Conservation (phyloP, 2,329 filamentous ascomycete species). For the Metarhizium rileyi region DNA sequence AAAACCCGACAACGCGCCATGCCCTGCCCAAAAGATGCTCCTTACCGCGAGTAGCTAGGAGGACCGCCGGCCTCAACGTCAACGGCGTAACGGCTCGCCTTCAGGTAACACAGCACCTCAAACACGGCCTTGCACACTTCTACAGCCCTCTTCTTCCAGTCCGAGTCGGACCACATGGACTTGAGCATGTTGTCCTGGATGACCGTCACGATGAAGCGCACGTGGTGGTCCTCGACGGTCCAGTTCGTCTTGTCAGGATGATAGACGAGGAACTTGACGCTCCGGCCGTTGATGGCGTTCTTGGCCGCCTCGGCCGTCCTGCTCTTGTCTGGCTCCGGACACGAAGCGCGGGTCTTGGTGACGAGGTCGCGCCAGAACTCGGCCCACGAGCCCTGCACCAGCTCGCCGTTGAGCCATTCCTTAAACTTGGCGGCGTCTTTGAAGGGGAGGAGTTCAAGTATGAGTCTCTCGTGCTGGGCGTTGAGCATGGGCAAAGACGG, state of each 20-base stretch:
- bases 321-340: constrained; percentile 23
- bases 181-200: constrained; percentile 25
- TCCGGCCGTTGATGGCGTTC: constrained; percentile 20
- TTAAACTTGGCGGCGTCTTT: constrained; percentile 22
- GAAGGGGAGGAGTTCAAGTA: constrained; percentile 30
- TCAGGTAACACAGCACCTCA: constrained; percentile 27
- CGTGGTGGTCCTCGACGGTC: constrained; percentile 26
- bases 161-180: constrained; percentile 18
- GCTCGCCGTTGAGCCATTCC: constrained; percentile 23
- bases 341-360: constrained; percentile 5
- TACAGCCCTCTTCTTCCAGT: constrained; percentile 20
- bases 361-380: constrained; percentile 27
- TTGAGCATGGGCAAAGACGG: constrained; percentile 9
- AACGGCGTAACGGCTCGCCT: constrained; percentile 12
- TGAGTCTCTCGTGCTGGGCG: constrained; percentile 27
- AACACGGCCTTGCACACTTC: constrained; percentile 25
- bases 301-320: constrained; percentile 20
- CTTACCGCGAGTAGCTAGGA: constrained; percentile 17
- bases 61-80: constrained; percentile 16
- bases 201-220: constrained; percentile 28
- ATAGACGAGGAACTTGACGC: constrained; percentile 23
- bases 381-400: constrained; percentile 25
- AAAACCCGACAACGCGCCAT: not conserved
- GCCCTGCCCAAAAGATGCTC: not conserved
- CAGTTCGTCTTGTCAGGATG: constrained; percentile 27